phyloP scores from a whole-genome alignment of 352 stramenopile species.

The Globisporangium takayamanum region DNA sequence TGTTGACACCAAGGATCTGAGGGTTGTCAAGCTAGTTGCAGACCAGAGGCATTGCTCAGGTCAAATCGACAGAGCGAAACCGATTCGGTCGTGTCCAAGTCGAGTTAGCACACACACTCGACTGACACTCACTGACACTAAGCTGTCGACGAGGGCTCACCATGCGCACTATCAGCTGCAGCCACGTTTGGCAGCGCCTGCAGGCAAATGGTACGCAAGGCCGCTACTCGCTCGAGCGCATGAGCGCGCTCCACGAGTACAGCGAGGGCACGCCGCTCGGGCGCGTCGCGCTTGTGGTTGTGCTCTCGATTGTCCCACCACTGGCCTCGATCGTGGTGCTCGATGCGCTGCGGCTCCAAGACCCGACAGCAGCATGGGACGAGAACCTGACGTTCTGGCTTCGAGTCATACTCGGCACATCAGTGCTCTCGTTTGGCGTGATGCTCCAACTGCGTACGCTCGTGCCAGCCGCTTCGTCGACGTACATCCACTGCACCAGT shows the following conservation, averaged over 20 bases:
- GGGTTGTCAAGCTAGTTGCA: too few relatives aligned
- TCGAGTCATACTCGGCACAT: not conserved
- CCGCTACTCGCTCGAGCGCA: slow-evolving; percentile 21
- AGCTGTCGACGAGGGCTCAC: too few relatives aligned
- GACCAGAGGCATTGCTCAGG: too few relatives aligned
- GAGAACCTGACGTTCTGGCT: slow-evolving; percentile 4
- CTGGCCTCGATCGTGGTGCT: slow-evolving; percentile 7
- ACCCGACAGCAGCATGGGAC: slow-evolving; percentile 4
- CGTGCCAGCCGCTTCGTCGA: not conserved
- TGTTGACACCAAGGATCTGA: too few relatives aligned
- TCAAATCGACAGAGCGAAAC: too few relatives aligned
- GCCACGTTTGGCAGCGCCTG: not conserved
- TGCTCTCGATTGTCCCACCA: slow-evolving; percentile 4
- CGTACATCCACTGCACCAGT: not conserved
- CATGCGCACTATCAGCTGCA: not conserved
- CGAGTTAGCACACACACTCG: not conserved
- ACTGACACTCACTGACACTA: not conserved
- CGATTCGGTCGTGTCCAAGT: too few relatives aligned
- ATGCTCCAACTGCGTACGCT: not conserved
- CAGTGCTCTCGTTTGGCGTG: not conserved
- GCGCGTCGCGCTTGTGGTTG: slow-evolving; percentile 6
- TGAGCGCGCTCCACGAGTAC: slow-evolving; percentile 18
- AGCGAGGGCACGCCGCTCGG: slow-evolving; percentile 3
- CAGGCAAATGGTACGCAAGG: not conserved
- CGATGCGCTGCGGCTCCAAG: slow-evolving; percentile 9